These are phyloP conservation scores for Ophiostoma populinum DNA, from an alignment of 2,329 filamentous ascomycete species.

Conservation along the genomic window DNA sequence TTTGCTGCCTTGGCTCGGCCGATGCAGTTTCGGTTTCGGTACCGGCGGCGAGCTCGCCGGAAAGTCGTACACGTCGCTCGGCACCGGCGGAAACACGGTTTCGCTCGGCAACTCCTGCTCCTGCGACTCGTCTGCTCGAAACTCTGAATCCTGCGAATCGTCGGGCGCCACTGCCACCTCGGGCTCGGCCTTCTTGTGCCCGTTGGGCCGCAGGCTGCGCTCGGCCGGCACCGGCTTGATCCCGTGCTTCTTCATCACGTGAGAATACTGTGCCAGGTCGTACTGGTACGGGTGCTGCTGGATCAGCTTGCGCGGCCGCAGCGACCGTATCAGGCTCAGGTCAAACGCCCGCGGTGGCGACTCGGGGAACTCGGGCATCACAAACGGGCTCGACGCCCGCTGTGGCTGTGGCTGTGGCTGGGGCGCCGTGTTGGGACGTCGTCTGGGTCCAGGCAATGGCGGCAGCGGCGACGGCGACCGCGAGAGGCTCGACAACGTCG, in stretches of 20 bases:
- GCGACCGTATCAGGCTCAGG: constrained; percentile 25
- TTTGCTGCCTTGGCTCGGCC: too few species aligned
- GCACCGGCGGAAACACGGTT: too few species aligned
- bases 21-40: background rate
- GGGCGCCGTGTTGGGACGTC: background rate
- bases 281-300: constrained; percentile 42
- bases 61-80: constrained; percentile 3
- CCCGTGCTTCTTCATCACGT: constrained; percentile 34
- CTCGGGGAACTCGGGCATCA: constrained; percentile 3
- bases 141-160: constrained; percentile 29
- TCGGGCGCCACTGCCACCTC: too few species aligned
- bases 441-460: background rate
- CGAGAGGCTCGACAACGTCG: constrained; percentile 5
- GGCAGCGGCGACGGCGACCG: constrained; percentile 2
- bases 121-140: too few species aligned
- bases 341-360: constrained; percentile 11
- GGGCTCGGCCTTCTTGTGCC: too few species aligned
- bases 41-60: constrained; percentile 3
- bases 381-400: background rate
- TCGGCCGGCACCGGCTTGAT: constrained; percentile 32
- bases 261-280: constrained; percentile 37
- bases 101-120: too few species aligned
- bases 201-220: constrained; percentile 3
- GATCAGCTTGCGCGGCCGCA: constrained; percentile 43
- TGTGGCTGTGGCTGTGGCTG: background rate